Base-by-base conservation (phyloP, 805 yeast species). In the Ogataea trehaloabstinens region DNA sequence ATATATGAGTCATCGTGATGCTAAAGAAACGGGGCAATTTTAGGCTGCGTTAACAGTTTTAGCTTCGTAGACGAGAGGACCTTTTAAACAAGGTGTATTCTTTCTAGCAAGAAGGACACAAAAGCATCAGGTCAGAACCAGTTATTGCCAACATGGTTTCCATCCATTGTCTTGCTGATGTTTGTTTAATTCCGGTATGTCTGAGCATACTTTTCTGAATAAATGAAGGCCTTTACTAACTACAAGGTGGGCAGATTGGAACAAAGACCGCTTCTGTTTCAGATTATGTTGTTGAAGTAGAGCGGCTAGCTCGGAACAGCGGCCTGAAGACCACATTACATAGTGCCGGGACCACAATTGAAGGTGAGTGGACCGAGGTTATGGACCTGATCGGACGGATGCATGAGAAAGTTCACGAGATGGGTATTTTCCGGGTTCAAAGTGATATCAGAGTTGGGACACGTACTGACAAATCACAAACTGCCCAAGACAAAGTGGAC, bases 341-440 rank as follows among this genome's bases (percentile, higher is more conserved):
- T 62, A 83, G 95, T 50, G 96, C 96, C 2, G 96, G 96, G 3
- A 88, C 96, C 5, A 87, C 96, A 2, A 47, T 58, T 40, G 84
- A 85, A 52, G 96, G 96, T 1, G 89, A 88, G n/a, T 89, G 96
- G 96, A 78, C 80, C 53, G 89, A 84, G 39, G 96, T 89, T 1
- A 82, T 80, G 78, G 76, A 71, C 24, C 63, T 86, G 37, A 82
- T 88, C 51, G 96, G 96, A 6, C 74, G 76, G 49, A 65, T 87
- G 51, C 96, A 88, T 55, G 80, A 82, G 53, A 67, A 68, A 31
- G 73, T 85, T 37, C 96, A 88, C 54, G 70, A 70, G 4, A 68
- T 74, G 48, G 95, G 95, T 1, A 78, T 85, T 10, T 72, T 82
- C 8, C 72, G 96, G 57, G 79, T 88, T 37, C 96, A 89, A 58